Conservation (phyloP, 2,329 filamentous ascomycete species). For the Stemphylium beticola region DNA sequence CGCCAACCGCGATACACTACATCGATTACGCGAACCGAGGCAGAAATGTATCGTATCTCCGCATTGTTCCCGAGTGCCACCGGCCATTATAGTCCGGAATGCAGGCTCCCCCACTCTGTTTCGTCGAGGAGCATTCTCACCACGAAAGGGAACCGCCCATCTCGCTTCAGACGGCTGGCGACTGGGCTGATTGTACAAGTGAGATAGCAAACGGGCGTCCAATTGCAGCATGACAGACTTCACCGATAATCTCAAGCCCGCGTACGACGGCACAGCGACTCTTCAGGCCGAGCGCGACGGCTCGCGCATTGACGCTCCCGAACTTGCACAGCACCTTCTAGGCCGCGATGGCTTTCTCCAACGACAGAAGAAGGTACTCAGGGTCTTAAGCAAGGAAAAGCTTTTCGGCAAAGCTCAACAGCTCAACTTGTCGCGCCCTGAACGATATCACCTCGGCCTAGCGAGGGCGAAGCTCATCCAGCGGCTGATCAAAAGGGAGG, state of each 20-base stretch:
- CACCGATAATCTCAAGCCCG: constrained; percentile 57
- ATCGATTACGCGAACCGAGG: constrained; percentile 18
- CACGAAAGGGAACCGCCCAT: constrained; percentile 1
- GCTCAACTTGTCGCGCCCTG: constrained; percentile 58
- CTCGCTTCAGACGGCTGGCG: constrained; percentile 10
- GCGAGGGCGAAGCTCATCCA: constrained; percentile 59
- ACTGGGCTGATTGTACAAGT: background rate
- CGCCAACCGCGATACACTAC: background rate
- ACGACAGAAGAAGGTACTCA: constrained; percentile 55
- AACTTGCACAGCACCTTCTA: constrained; percentile 56
- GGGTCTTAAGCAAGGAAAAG: constrained; percentile 54
- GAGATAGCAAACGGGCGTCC: background rate
- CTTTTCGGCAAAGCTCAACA: constrained; percentile 59
- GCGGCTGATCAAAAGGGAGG: constrained; percentile 53
- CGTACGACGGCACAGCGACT: constrained; percentile 54
- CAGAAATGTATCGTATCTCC: constrained; percentile 9
- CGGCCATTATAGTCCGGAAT: constrained; percentile 1
- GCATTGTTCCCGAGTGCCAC: constrained; percentile 14
- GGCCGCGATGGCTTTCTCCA: constrained; percentile 56
- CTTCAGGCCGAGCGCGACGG: constrained; percentile 54
- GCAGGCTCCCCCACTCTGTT: constrained; percentile 4
- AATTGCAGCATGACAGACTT: constrained; percentile 55
- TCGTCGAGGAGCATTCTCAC: background rate
- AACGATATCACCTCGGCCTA: constrained; percentile 60
- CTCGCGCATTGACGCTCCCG: constrained; percentile 53